Evolutionary conservation across 257 asterid species (phyloP).

Genomic region (Ehretia macrophylla): DNA sequence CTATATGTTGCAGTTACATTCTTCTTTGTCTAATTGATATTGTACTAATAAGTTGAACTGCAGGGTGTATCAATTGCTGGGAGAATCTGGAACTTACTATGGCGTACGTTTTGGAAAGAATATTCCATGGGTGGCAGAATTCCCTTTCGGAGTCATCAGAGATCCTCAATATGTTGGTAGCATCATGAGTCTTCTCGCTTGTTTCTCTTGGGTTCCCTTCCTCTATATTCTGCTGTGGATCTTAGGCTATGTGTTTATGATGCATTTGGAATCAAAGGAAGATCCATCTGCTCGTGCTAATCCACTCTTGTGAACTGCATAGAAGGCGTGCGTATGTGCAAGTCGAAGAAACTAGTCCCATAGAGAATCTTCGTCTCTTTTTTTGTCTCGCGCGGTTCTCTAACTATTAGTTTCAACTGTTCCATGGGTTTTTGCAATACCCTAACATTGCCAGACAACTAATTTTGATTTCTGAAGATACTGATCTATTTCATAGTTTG

Average conservation of each 20-base stretch:
- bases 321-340: not conserved
- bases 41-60: conserved; percentile 9
- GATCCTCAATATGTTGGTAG: conserved; percentile 97
- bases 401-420: no score
- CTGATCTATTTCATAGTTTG: not conserved
- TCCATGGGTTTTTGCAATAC: no score
- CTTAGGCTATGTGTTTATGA: conserved; percentile 67
- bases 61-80: conserved; percentile 93
- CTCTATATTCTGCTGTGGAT: conserved; percentile 58
- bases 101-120: conserved; percentile 89
- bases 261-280: conserved; percentile 66
- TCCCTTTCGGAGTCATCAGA: conserved; percentile 77
- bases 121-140: conserved; percentile 77
- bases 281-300: conserved; percentile 75
- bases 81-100: conserved; percentile 87
- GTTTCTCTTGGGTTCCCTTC: conserved; percentile 68
- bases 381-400: no score
- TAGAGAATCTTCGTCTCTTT: conserved; percentile 1
- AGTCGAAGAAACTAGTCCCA: conserved; percentile 2
- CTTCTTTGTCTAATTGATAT: no score
- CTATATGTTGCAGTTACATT: no score
- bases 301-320: conserved; percentile 36
- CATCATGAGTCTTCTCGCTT: conserved; percentile 73
- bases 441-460: no score
- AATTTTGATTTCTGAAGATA: not conserved